phyloP scores from a whole-genome alignment of 805 yeast species.

The Cyberlindnera galapagoensis region DNA sequence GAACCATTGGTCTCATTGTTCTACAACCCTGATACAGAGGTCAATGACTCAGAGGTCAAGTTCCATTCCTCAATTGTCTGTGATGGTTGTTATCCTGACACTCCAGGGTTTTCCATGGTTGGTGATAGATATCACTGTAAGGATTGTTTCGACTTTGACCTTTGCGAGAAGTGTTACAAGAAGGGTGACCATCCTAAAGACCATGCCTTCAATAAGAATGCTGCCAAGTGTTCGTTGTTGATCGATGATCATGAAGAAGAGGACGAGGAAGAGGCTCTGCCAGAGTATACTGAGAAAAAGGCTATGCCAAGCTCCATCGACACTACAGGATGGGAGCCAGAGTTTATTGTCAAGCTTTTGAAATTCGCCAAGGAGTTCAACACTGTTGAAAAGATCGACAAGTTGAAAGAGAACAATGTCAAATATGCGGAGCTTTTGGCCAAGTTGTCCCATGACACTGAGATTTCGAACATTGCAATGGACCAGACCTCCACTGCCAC shows the following conservation, averaged over 20 bases:
- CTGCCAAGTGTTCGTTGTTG: too few species aligned
- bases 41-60: too few species aligned
- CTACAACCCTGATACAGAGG: too few species aligned
- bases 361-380: constrained; percentile 3
- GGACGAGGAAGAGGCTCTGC: too few species aligned
- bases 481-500: background rate
- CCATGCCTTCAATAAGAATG: background rate
- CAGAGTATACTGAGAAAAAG: too few species aligned
- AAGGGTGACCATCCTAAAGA: background rate
- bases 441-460: too few species aligned
- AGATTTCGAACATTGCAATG: background rate
- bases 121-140: background rate
- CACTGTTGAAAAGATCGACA: constrained; percentile 8
- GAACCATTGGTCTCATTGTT: too few species aligned
- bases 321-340: background rate
- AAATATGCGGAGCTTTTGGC: constrained; percentile 6
- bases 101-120: background rate
- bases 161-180: background rate
- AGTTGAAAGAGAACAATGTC: constrained; percentile 1
- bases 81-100: background rate
- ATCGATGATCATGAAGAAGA: too few species aligned
- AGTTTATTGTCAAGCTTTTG: background rate
- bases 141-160: constrained; percentile 1
- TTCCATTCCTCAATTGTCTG: too few species aligned
- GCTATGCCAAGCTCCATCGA: too few species aligned